Evolutionary conservation across 257 asterid genomes (phyloP), one percentile per base, ranked within the genome.

Genomic region (Fraxinus excelsior): DNA sequence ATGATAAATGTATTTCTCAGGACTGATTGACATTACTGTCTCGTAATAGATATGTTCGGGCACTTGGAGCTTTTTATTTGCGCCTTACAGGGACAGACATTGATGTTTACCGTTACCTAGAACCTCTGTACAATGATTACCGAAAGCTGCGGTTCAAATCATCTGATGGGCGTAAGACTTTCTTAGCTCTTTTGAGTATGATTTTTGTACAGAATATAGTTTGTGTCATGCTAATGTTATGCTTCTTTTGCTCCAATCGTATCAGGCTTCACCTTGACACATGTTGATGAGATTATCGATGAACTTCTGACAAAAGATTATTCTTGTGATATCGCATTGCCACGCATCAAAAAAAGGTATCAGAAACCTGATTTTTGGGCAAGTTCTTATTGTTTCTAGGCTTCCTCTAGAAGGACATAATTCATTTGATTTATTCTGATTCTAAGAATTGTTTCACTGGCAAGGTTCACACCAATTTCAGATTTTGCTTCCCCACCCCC

Each of bases 51-150:
- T 93, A 93, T 79, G 99, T 95, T 34, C 94, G 98, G 51, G 89
- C 82, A 67, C 97, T 95, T 77, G 99, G 98, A 29, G 99, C 98
- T 26, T 95, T 95, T 79, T 95, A 95, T 88, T 83, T 95, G 87
- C 89, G 99, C 26, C 91, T 93, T 74, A 95, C 99, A 1, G 99
- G 96, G 75, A 95, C 90, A 0, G 99, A 93, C 78, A 76, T 93
- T 64, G 98, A 93, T 84, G 87, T 93, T 3, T 96, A 93, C 79
- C 90, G 96, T 31, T 96, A 96, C 84, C 84, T 96, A 49, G 98
- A 96, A 80, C 98, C 99, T 7, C 71, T 96, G 76, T 96, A 93
- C 80, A 93, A 96, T 77, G 99, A 96, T 81, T 96, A 93, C 76
- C 86, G 99, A 76, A 96, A 96, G 91, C 86, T 91, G 82, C 88